Conservation (phyloP, 106 monocot genomes). For the Dioscorea zingiberensis region DNA sequence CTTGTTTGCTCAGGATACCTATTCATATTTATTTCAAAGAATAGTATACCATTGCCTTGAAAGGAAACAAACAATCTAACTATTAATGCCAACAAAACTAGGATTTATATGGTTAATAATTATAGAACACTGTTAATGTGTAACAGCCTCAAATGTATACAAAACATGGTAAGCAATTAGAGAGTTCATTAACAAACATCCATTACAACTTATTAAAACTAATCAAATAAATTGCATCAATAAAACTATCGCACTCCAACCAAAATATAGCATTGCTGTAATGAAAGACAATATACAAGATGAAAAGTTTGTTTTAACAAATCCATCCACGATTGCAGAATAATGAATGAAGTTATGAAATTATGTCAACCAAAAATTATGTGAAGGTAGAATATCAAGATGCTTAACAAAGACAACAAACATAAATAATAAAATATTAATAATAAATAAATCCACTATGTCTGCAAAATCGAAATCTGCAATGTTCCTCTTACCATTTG, state of each 20-base stretch:
- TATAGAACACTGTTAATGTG: neutral
- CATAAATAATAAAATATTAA: too few relatives aligned
- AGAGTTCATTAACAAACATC: neutral
- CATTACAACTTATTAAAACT: too few relatives aligned
- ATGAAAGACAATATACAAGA: too few relatives aligned
- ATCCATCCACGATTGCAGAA: too few relatives aligned
- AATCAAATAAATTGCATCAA: too few relatives aligned
- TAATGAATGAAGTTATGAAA: too few relatives aligned
- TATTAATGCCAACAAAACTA: neutral
- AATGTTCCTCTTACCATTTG: conserved; percentile 20
- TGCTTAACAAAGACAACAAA: neutral
- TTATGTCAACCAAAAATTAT: neutral
- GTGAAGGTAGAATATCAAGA: neutral
- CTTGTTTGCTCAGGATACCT: conserved; percentile 19
- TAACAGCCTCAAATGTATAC: neutral
- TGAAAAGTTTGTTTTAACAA: too few relatives aligned
- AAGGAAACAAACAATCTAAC: neutral
- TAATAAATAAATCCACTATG: neutral
- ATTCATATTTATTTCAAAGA: neutral
- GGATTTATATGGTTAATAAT: neutral
- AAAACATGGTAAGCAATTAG: neutral
- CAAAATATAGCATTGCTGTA: too few relatives aligned
- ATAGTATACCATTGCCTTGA: too few relatives aligned
- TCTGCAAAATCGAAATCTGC: neutral
- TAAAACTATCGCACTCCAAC: too few relatives aligned